Evolutionary conservation across 768 basidiomycete species (phyloP).

Genomic region (Fibroporia radiculosa): DNA sequence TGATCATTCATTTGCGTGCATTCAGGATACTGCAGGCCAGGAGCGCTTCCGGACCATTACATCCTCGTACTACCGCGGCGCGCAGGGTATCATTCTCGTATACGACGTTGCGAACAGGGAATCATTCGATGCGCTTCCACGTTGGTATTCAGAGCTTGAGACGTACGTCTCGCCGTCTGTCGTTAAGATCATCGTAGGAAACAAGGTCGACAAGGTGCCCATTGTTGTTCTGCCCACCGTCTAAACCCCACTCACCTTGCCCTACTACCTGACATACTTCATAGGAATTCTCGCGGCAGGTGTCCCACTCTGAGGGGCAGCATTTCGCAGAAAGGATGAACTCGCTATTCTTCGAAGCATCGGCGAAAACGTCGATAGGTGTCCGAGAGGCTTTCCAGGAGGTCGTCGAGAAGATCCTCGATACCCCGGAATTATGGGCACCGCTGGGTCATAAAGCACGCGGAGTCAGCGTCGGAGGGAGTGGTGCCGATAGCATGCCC

Average conservation of each 20-base stretch:
- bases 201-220: conserved; percentile 85
- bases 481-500: conserved; percentile 28
- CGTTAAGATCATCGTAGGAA: conserved; percentile 91
- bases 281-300: conserved; percentile 88
- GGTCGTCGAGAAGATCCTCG: conserved; percentile 75
- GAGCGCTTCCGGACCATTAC: conserved; percentile 96
- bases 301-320: conserved; percentile 68
- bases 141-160: conserved; percentile 90
- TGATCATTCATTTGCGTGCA: neutral
- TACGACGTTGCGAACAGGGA: conserved; percentile 93
- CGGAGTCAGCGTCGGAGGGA: conserved; percentile 2
- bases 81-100: conserved; percentile 80
- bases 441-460: conserved; percentile 14
- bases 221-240: neutral
- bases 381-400: conserved; percentile 73
- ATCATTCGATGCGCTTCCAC: conserved; percentile 89
- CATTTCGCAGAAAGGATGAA: conserved; percentile 77
- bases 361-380: conserved; percentile 84
- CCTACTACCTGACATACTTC: neutral
- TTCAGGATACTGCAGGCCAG: conserved; percentile 92
- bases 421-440: conserved; percentile 75
- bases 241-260: neutral
- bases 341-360: conserved; percentile 85
- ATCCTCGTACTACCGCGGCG: conserved; percentile 88
- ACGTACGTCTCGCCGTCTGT: conserved; percentile 83